Evolutionary conservation across 805 yeast species (phyloP), one percentile per base, ranked within the genome.

Genomic region (Suhomyces emberorum): DNA sequence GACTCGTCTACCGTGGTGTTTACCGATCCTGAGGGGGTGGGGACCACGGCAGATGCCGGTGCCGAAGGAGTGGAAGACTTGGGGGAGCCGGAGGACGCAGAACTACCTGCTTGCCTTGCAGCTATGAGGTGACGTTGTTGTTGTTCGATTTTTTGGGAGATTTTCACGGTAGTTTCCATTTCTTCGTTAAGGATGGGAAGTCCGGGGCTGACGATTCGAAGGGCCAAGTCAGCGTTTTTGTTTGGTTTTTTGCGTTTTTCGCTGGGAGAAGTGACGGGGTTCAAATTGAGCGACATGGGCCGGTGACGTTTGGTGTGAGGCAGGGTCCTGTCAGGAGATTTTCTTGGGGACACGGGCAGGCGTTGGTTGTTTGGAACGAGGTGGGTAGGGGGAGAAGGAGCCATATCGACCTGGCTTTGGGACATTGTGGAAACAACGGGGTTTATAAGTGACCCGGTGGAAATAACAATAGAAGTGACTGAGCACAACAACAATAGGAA

Each of bases 131-230:
- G 37, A 7, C 48, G 41, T 43, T 63, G 69, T 37, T 62, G 68
- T 26, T 51, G 52, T 35, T 62, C 61, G 18, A 63, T 63, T 30
- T 55, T 47, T 35, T 59, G 62, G 15, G 62, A 55, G 4, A 57
- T 39, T 39, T 52, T 51, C 34, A 63, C 55, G 6, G 68, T 61
- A 20, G 50, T 32, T 12, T 49, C 54, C 66, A 61, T 61, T 35
- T 60, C 64, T 22, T 51, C 52, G 41, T 41, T 54, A 23, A 60
- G 41, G 7, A 52, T 49, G 1, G 65, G 63, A 17, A 60, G 45
- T 1, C 67, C 66, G 8, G 67, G 67, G 37, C 57, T 49, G 5
- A 61, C 66, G 14, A 61, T 55, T 16, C 67, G 46, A 22, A 61
- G 41, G 4, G 67, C 67, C 19, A 58, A 43, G 30, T 59, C 57